A percentile compares a stretch with the other conserved stretches of the same genome.
phyloP scores from a whole-genome alignment of 2,329 filamentous ascomycete species.

The Alternaria sp. region DNA sequence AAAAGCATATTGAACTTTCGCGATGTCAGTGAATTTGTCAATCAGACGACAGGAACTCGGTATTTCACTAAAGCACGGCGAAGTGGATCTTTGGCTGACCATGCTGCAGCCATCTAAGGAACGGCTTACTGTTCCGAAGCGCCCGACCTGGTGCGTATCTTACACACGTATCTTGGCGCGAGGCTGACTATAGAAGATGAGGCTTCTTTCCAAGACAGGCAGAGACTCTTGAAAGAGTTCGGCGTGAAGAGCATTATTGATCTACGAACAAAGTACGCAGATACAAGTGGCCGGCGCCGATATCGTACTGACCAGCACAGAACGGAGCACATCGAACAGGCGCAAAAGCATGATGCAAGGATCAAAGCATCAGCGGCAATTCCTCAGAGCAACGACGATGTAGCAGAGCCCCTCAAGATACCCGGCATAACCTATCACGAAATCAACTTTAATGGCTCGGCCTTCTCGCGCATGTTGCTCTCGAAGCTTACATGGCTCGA shows the following conservation, averaged over 20 bases:
- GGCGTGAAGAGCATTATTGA: slow-evolving; percentile 78
- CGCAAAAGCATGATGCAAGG: slow-evolving; percentile 65
- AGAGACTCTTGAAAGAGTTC: slow-evolving; percentile 65
- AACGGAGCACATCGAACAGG: slow-evolving; percentile 76
- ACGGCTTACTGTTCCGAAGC: slow-evolving; percentile 43
- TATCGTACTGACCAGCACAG: slow-evolving; percentile 51
- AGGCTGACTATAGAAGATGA: slow-evolving; percentile 63
- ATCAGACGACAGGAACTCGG: slow-evolving; percentile 29
- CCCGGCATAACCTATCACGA: slow-evolving; percentile 69
- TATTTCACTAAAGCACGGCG: slow-evolving; percentile 5
- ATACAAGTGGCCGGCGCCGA: neutral
- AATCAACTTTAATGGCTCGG: slow-evolving; percentile 76
- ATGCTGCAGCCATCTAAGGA: slow-evolving; percentile 32
- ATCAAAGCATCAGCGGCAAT: slow-evolving; percentile 55
- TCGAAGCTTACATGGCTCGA: slow-evolving; percentile 73
- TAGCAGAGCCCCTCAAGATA: slow-evolving; percentile 67
- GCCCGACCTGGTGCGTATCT: slow-evolving; percentile 44
- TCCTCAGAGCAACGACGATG: slow-evolving; percentile 59
- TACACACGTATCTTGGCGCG: neutral
- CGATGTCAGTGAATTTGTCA: slow-evolving; percentile 46
- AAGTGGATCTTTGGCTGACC: slow-evolving; percentile 9
- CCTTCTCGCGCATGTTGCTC: slow-evolving; percentile 73
- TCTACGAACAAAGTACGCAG: slow-evolving; percentile 73
- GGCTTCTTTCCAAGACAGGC: slow-evolving; percentile 71
- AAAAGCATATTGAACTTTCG: slow-evolving; percentile 49